phyloP scores from a whole-genome alignment of 2,329 filamentous ascomycete genomes.

The Penicillium expansum region DNA sequence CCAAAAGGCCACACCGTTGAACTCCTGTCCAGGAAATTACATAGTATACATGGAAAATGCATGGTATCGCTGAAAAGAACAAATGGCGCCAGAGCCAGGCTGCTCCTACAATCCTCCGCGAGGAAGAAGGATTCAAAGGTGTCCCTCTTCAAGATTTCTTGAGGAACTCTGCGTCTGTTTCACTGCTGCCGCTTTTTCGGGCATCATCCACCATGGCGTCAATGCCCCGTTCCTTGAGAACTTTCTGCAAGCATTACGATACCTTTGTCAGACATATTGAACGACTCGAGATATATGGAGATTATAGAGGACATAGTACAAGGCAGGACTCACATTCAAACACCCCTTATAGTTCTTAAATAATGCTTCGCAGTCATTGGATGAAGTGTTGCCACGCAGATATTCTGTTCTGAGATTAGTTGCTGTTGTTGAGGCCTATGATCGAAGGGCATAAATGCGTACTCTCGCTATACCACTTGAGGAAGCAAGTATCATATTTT shows the following conservation, averaged over 20 bases:
- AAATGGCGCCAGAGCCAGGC: background rate
- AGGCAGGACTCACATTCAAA: constrained; percentile 61
- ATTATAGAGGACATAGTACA: background rate
- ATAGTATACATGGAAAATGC: background rate
- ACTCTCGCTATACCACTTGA: constrained; percentile 99
- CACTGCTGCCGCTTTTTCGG: constrained; percentile 73
- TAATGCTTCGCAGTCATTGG: constrained; percentile 79
- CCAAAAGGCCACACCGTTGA: background rate
- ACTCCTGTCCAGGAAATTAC: background rate
- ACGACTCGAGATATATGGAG: background rate
- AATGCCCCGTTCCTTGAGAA: constrained; percentile 83
- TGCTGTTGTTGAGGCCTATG: background rate
- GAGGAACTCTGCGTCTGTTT: constrained; percentile 74
- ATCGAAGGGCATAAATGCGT: constrained; percentile 20
- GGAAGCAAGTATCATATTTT: constrained; percentile 92
- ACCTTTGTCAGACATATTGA: background rate
- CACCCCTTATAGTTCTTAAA: constrained; percentile 90
- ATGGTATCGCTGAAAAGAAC: constrained; percentile 3
- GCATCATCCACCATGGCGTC: constrained; percentile 91
- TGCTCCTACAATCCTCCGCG: background rate
- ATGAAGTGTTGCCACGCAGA: constrained; percentile 75
- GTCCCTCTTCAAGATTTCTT: constrained; percentile 26
- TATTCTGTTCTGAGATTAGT: constrained; percentile 63
- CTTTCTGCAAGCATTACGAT: constrained; percentile 59
- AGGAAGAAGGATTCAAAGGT: background rate